Base-by-base conservation (phyloP, 2,329 filamentous ascomycete genomes). In the Penicillium thymicola region DNA sequence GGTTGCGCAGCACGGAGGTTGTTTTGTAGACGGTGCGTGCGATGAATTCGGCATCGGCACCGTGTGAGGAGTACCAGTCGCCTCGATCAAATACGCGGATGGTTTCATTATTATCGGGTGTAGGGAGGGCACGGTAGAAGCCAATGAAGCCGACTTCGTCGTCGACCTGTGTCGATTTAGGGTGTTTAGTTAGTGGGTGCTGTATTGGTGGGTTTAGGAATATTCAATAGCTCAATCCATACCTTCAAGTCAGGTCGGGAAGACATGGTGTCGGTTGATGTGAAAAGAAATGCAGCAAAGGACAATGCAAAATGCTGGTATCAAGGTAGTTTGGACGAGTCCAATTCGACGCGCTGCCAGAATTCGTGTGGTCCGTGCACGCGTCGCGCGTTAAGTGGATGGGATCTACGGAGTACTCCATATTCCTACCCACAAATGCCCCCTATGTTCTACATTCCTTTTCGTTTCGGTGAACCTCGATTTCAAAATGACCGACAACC, bases 91-190 rank as follows among this genome's bases (percentile, higher is more conserved):
- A 97, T 58, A 99, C 88, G 52, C 94, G 88, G 52, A 99, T 82
- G 0, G 90, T 92, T 37, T 75, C 74, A 63, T 71, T 67, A 38
- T 86, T 82, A 65, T 86, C 85, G 51, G 86, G 85, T 14, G 79
- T 68, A 6, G 91, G 86, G 3, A 99, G 82, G n/a, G 87, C 88
- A 67, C 93, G 93, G 81, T 95, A 99, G 78, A 92, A 96, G 66
- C 88, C 90, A 78, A 97, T 97, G 81, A 99, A 99, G 65, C 93
- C 92, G 70, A 88, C 87, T 79, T 99, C 94, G 72, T 99, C 94
- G 70, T 99, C 95, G 72, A 97, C 90, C 89, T 92, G 37, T 23
- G 36, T 45, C 43, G 21, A 18, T 21, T 45, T 44, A 36, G 21
- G 21, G 10, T 59, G 41, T 62, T 59, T 58, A 50, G 40, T 37